Evolutionary conservation across 345 rosid genomes (phyloP).

Genomic region (Passiflora organensis): DNA sequence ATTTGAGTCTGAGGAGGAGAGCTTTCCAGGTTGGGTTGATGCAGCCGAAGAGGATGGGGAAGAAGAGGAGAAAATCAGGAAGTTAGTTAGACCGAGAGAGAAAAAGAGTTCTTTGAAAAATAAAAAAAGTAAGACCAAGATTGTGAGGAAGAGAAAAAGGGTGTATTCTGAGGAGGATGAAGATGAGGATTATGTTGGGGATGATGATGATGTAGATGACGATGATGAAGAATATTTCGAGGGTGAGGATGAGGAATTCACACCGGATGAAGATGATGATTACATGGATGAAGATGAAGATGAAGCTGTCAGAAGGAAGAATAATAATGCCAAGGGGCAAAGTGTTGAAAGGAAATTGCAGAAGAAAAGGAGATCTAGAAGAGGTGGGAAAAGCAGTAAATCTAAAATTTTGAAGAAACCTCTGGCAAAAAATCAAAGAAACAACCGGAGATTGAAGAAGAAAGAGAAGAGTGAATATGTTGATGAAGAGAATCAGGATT

Average conservation of each 20-base stretch:
- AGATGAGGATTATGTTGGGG: slow-evolving; percentile 44
- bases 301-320: slow-evolving; percentile 42
- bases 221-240: slow-evolving; percentile 30
- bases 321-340: slow-evolving; percentile 13
- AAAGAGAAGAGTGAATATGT: slow-evolving; percentile 39
- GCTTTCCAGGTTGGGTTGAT: slow-evolving; percentile 28
- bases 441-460: slow-evolving; percentile 35
- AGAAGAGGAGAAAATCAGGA: slow-evolving; percentile 28
- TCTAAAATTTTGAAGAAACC: slow-evolving; percentile 33
- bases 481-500: slow-evolving; percentile 44
- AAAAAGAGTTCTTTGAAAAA: slow-evolving; percentile 28
- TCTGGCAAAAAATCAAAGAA: slow-evolving; percentile 39
- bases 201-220: slow-evolving; percentile 27
- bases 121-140: slow-evolving; percentile 11
- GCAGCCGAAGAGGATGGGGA: slow-evolving; percentile 44
- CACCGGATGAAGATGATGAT: slow-evolving; percentile 16
- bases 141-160: slow-evolving; percentile 23
- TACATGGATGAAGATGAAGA: too few relatives aligned
- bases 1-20: slow-evolving; percentile 49
- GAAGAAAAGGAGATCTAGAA: slow-evolving; percentile 31
- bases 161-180: slow-evolving; percentile 29
- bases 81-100: slow-evolving; percentile 36
- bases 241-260: slow-evolving; percentile 10
- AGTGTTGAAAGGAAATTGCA: slow-evolving; percentile 25
- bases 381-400: slow-evolving; percentile 36